Evolutionary conservation across 1,139 yeast species (phyloP), one percentile per base, ranked within the genome.

Genomic region (Pichia sp.): DNA sequence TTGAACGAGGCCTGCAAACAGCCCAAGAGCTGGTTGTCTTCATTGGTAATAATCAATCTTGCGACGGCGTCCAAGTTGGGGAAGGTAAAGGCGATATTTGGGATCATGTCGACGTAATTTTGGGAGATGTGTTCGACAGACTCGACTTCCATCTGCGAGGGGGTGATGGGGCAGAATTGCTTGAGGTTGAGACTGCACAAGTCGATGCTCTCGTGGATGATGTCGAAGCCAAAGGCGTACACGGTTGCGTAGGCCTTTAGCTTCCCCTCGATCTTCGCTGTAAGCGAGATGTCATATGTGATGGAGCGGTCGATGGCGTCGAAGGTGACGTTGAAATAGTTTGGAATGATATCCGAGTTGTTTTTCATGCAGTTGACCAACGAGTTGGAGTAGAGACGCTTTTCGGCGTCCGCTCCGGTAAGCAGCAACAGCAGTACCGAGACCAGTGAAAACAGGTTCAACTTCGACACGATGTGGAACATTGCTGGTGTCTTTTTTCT

Each of bases 41-140:
- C 57, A 58, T 71, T 65, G 36, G 62, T 56, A 41, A 67, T 64
- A 43, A 84, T 75, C 17, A 86, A 76, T 67, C 81, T 81, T 7
- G 78, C 89, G 57, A 81, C 80, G 0, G 92, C 92, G 67, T 87
- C 95, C 56, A 87, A 81, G 70, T 87, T 91, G 0, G 95, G 95
- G 53, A 87, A 92, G 17, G 73, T 74, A 66, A 80, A 87, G 3
- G 93, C 88, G 57, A 86, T 85, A 5, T 83, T 85, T 0, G 93
- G 95, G 58, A 87, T 79, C 67, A 72, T 69, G 17, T 73, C 65
- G 20, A 75, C 79, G 61, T 80, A 80, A 6, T 65, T 62, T 17
- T 71, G 60, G 44, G 77, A 69, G 52, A 87, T 76, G 62, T 83
- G 82, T 67, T 83, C 78, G 57, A 84, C 72, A 46, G 90, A 81